Base-by-base conservation (phyloP, 192 early-diverging fungal species). In the Entophlyctis luteolus region DNA sequence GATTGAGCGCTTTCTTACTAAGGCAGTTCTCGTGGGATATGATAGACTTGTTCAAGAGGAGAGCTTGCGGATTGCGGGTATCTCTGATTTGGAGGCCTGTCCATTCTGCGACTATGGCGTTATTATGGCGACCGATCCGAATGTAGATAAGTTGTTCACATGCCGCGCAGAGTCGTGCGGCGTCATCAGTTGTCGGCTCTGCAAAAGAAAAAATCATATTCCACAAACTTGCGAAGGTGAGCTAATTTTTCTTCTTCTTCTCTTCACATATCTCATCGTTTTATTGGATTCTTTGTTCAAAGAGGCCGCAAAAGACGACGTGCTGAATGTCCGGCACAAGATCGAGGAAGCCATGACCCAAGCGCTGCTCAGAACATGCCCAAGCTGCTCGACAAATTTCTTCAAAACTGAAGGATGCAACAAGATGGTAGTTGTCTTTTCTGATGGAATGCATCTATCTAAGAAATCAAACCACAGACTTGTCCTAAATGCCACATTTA, bases 261-360 rank as follows among this genome's bases (percentile, higher is more conserved):
- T 33, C 2, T n/a, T 70, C 10, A 71, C 32, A 2, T 12, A 2
- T 45, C 32, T n/a, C 4, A 37, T n/a, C 22, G 12, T 72, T 55
- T 27, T 42, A 42, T 12, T 12, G 8, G 39, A 12, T 42, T 3
- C 0, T 32, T 1, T 29, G 2, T 70, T 45, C 16, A 18, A 4
- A 63, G 67, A 77, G 48, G 62, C 45, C 23, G 56, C 55, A 4
- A 78, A 81, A 59, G 81, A 85, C 29, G 72, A 67, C 37, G 73
- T 71, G 0, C 38, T 81, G 23, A 69, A 59, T 53, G 76, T 59
- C 2, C 76, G 79, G 31, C 84, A 86, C 50, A 58, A 56, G 35
- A 71, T 86, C 5, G 84, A 83, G 33, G 84, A 86, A 57, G 69
- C 76, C 20, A 82, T 84, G 82, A 78, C 83, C 12, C 62, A 81